A percentile compares a stretch with the other conserved stretches of the same genome.
Evolutionary conservation across 345 rosid species (phyloP).

Genomic region (Populus nigra): DNA sequence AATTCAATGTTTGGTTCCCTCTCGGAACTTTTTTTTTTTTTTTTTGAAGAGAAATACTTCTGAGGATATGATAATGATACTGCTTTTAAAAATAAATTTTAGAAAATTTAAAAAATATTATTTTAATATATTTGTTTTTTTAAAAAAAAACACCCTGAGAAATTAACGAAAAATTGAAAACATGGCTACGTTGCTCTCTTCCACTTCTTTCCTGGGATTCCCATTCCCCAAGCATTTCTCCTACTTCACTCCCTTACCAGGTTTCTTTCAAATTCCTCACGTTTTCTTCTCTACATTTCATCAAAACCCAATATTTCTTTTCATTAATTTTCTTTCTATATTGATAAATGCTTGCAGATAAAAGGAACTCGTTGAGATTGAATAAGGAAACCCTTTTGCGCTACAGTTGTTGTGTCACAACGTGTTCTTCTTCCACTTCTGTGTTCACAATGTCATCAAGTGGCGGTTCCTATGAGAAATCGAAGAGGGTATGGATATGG

Average conservation of each 20-base stretch:
- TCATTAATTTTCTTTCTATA: not conserved
- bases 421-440: slow-evolving; percentile 27
- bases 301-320: too few relatives aligned
- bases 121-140: too few relatives aligned
- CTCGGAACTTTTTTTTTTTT: too few relatives aligned
- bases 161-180: not conserved
- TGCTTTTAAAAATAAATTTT: too few relatives aligned
- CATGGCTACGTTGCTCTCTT: not conserved
- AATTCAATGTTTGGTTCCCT: too few relatives aligned
- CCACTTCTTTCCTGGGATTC: slow-evolving; percentile 8
- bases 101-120: too few relatives aligned
- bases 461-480: slow-evolving; percentile 22
- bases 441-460: slow-evolving; percentile 16
- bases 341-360: slow-evolving; percentile 22
- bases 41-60: too few relatives aligned
- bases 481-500: slow-evolving; percentile 83
- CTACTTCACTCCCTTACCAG: slow-evolving; percentile 12
- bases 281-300: not conserved
- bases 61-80: too few relatives aligned
- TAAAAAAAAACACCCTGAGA: too few relatives aligned
- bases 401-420: slow-evolving; percentile 14
- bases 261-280: slow-evolving; percentile 2
- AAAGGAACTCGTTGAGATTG: slow-evolving; percentile 24
- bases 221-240: not conserved
- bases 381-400: not conserved